Evolutionary conservation across 352 stramenopile species (phyloP).

Genomic region (Globisporangium irregulare): DNA sequence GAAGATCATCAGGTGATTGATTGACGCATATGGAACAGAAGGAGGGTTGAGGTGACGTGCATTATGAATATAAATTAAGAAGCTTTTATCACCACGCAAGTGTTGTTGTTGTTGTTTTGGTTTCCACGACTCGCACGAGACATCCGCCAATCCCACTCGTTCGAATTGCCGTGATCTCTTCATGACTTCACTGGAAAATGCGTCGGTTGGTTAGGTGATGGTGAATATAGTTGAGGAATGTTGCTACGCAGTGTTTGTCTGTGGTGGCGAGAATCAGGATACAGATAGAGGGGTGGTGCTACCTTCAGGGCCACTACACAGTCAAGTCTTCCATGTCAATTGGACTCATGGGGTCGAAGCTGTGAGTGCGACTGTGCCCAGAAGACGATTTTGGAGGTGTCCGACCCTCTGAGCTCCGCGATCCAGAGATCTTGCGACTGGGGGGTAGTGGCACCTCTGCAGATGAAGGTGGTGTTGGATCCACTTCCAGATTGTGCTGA

Average conservation of each 20-base stretch:
- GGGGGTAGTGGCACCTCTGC: conserved; percentile 16
- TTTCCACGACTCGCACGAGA: not conserved
- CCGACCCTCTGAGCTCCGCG: conserved; percentile 12
- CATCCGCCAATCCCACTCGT: not conserved
- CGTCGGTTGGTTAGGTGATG: too few relatives aligned
- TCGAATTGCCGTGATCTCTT: too few relatives aligned
- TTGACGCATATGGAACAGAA: not conserved
- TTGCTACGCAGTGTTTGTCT: not conserved
- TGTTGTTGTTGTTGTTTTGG: not conserved
- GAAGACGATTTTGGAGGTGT: conserved; percentile 11
- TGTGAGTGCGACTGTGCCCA: conserved; percentile 11
- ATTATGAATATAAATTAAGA: conserved; percentile 2
- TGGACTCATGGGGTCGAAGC: conserved; percentile 21
- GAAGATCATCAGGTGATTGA: not conserved
- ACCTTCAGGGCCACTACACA: conserved; percentile 6
- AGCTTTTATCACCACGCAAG: not conserved
- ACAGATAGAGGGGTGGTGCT: not conserved
- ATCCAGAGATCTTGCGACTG: conserved; percentile 22
- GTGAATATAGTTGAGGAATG: not conserved
- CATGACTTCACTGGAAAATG: not conserved
- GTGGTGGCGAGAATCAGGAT: conserved; percentile 7
- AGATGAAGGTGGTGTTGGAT: conserved; percentile 17
- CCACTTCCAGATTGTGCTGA: conserved; percentile 76
- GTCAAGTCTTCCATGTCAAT: conserved; percentile 28
- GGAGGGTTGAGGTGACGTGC: not conserved